These are phyloP conservation scores for Pyrenopolyporus hunteri DNA, from an alignment of 495 filamentous ascomycete species.

Conservation along the genomic window DNA sequence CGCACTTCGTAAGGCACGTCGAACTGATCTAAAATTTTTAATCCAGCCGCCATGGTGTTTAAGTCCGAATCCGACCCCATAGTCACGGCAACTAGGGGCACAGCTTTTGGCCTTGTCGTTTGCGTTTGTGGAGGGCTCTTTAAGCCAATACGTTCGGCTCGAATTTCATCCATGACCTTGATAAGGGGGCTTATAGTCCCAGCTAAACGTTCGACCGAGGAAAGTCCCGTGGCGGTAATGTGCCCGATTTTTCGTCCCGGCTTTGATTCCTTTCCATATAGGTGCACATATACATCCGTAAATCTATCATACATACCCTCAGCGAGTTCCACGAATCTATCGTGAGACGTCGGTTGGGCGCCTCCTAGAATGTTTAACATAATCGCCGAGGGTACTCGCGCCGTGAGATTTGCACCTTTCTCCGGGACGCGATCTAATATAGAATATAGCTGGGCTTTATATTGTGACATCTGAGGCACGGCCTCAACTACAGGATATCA, in stretches of 20 bases:
- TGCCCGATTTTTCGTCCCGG: constrained; percentile 95
- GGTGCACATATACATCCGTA: constrained; percentile 66
- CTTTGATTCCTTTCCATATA: constrained; percentile 90
- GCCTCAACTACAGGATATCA: constrained; percentile 67
- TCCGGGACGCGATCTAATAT: constrained; percentile 79
- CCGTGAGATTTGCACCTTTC: constrained; percentile 63
- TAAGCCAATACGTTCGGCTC: constrained; percentile 57
- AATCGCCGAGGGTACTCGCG: constrained; percentile 68
- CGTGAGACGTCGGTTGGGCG: constrained; percentile 69
- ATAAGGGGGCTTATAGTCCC: constrained; percentile 70
- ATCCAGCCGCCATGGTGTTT: constrained; percentile 73
- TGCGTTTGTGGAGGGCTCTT: constrained; percentile 35
- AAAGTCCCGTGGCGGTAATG: constrained; percentile 72
- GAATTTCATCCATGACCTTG: constrained; percentile 66
- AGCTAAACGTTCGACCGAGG: constrained; percentile 75
- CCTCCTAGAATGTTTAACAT: constrained; percentile 98
- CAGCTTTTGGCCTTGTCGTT: constrained; percentile 29
- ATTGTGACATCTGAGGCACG: constrained; percentile 83
- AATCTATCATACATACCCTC: constrained; percentile 60
- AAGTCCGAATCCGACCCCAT: constrained; percentile 98
- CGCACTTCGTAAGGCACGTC: constrained; percentile 74
- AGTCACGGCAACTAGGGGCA: constrained; percentile 78
- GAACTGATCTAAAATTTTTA: constrained; percentile 78
- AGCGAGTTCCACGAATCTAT: constrained; percentile 68
- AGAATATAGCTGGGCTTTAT: constrained; percentile 84